A percentile compares a stretch with the other conserved stretches of the same genome.
Conservation (phyloP, 2,329 filamentous ascomycete species). For the Cadophora gregata region DNA sequence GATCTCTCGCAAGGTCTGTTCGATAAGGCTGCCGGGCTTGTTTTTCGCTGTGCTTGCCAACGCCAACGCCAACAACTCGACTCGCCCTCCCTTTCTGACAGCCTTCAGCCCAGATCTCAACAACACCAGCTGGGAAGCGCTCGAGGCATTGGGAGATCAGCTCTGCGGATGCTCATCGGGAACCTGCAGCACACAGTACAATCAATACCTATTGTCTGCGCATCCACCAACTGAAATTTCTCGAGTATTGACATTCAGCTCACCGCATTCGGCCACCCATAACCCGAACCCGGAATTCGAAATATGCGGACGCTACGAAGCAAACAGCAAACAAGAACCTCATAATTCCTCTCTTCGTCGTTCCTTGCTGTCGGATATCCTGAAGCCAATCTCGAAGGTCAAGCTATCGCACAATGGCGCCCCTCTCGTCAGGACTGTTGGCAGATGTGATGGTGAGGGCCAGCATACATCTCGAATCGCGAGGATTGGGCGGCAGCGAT, state of each 20-base stretch:
- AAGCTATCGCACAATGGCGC: slow-evolving; percentile 32
- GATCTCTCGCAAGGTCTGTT: too few relatives aligned
- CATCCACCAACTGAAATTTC: slow-evolving; percentile 3
- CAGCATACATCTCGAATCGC: slow-evolving; percentile 23
- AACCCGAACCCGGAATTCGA: slow-evolving; percentile 8
- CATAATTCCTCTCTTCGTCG: background rate
- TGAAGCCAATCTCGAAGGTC: background rate
- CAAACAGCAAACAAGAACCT: slow-evolving; percentile 18
- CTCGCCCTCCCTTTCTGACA: background rate
- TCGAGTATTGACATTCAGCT: slow-evolving; percentile 15
- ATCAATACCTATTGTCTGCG: background rate
- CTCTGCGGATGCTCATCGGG: background rate
- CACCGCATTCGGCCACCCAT: slow-evolving; percentile 8
- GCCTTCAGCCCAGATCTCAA: background rate
- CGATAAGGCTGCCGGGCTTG: background rate
- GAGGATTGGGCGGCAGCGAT: slow-evolving; percentile 22
- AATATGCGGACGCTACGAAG: slow-evolving; percentile 28
- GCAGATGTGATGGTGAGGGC: slow-evolving; percentile 23
- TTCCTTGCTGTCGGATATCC: background rate
- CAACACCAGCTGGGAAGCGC: background rate
- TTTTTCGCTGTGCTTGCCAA: background rate
- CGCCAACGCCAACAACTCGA: background rate
- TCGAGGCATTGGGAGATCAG: background rate
- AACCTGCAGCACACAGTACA: background rate
- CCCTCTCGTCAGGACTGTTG: slow-evolving; percentile 30